Evolutionary conservation across 176 grass and related monocot species (phyloP).

Genomic region (Stipa capillata): DNA sequence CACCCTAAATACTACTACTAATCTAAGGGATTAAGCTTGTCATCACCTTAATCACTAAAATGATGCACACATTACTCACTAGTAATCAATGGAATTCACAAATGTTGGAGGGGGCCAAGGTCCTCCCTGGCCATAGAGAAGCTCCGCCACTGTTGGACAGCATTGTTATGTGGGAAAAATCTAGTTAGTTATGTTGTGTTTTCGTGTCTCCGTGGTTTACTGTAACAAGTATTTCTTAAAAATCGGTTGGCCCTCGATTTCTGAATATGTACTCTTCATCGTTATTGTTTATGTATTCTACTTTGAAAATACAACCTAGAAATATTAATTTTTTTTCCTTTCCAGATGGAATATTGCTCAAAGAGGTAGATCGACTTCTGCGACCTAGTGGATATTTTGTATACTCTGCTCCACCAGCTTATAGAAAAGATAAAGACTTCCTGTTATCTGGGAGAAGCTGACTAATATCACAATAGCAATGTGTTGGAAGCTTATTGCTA

Average conservation of each 20-base stretch:
- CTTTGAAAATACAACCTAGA: neutral
- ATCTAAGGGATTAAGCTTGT: no score
- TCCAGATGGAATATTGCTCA: conserved; percentile 96
- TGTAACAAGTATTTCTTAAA: neutral
- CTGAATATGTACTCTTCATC: neutral
- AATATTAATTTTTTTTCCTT: conserved; percentile 1
- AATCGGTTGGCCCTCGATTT: neutral
- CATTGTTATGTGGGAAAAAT: neutral
- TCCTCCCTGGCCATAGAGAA: no score
- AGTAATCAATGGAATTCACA: no score
- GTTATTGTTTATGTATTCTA: neutral
- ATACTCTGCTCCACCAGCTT: conserved; percentile 95
- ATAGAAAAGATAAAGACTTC: conserved; percentile 90
- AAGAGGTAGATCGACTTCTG: conserved; percentile 88
- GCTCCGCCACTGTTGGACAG: no score
- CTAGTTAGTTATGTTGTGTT: conserved; percentile 1
- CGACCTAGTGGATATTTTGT: conserved; percentile 91
- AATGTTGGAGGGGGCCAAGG: no score
- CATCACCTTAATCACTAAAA: no score
- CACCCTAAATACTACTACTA: no score
- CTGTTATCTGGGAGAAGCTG: conserved; percentile 83
- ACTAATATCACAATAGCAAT: conserved; percentile 75
- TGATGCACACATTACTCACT: no score
- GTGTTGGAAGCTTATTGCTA: conserved; percentile 93
- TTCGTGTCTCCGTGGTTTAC: neutral